A percentile compares a stretch with the other conserved stretches of the same genome.
These are phyloP conservation scores for Arthroderma sp. DNA, from an alignment of 2,329 filamentous ascomycete species.

Conservation along the genomic window DNA sequence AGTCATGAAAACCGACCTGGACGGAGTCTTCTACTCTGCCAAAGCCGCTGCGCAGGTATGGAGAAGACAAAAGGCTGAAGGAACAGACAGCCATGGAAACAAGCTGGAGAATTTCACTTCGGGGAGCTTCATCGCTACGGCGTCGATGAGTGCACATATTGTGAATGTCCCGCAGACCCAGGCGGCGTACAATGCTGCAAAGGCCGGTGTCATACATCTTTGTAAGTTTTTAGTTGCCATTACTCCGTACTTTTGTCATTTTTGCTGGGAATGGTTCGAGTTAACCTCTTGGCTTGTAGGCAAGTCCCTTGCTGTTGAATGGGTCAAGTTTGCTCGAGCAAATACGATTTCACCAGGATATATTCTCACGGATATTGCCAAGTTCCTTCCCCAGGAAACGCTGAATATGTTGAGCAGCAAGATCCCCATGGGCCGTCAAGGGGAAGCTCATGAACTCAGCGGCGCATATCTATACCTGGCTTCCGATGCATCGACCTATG, in stretches of 20 bases:
- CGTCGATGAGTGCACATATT: slow-evolving; percentile 65
- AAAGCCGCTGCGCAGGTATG: slow-evolving; percentile 57
- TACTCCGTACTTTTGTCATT: too few relatives aligned
- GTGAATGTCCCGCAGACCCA: slow-evolving; percentile 66
- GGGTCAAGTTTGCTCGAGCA: slow-evolving; percentile 59
- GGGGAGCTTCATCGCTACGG: slow-evolving; percentile 65
- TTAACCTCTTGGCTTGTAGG: slow-evolving; percentile 24
- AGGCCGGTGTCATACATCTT: slow-evolving; percentile 44
- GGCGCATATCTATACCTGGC: slow-evolving; percentile 71
- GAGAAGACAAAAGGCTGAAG: slow-evolving; percentile 55
- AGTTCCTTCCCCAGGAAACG: slow-evolving; percentile 50
- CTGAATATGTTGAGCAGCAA: slow-evolving; percentile 64
- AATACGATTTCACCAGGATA: slow-evolving; percentile 66
- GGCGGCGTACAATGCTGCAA: slow-evolving; percentile 59
- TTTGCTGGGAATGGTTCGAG: too few relatives aligned
- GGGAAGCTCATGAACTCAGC: slow-evolving; percentile 61
- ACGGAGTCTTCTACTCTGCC: slow-evolving; percentile 67
- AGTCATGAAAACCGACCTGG: slow-evolving; percentile 58
- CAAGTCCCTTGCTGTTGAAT: slow-evolving; percentile 61
- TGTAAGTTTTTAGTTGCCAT: too few relatives aligned
- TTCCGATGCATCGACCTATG: slow-evolving; percentile 71
- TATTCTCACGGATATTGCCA: slow-evolving; percentile 59
- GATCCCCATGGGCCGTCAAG: slow-evolving; percentile 68
- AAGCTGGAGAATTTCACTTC: slow-evolving; percentile 46
- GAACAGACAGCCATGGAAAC: slow-evolving; percentile 45